Evolutionary conservation across 371 early-diverging fungal species (phyloP).

Genomic region (Funneliformis caledonium): DNA sequence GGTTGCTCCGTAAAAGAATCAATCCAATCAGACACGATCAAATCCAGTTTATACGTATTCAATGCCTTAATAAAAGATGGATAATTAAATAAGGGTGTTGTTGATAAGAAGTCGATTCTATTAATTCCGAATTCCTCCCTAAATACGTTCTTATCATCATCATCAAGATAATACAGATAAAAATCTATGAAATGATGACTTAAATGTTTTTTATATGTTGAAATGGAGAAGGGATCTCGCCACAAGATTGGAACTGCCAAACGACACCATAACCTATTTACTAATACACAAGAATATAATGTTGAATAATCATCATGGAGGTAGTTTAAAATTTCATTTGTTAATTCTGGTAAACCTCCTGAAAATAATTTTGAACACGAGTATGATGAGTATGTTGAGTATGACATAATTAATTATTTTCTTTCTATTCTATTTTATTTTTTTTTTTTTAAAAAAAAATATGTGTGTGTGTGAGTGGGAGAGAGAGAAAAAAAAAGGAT

Average conservation of each 20-base stretch:
- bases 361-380: neutral
- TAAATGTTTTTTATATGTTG: neutral
- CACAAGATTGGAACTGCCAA: neutral
- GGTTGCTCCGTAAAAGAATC: no score
- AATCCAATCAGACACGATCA: no score
- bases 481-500: no score
- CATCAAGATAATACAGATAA: neutral
- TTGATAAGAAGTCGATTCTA: neutral
- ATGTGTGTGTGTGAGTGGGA: no score
- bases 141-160: neutral
- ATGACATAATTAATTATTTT: no score
- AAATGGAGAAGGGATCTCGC: conserved; percentile 14
- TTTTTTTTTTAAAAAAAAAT: no score
- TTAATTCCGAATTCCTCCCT: neutral
- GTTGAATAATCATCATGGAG: neutral
- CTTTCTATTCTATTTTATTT: no score
- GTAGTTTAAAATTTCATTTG: neutral
- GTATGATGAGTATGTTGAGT: no score
- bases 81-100: neutral
- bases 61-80: neutral
- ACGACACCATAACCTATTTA: conserved; percentile 9
- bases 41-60: neutral
- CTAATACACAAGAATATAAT: conserved; percentile 16
- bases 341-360: neutral
- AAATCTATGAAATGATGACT: neutral